Evolutionary conservation across 129 eudicot species (phyloP).

Genomic region (Calendula officinalis): DNA sequence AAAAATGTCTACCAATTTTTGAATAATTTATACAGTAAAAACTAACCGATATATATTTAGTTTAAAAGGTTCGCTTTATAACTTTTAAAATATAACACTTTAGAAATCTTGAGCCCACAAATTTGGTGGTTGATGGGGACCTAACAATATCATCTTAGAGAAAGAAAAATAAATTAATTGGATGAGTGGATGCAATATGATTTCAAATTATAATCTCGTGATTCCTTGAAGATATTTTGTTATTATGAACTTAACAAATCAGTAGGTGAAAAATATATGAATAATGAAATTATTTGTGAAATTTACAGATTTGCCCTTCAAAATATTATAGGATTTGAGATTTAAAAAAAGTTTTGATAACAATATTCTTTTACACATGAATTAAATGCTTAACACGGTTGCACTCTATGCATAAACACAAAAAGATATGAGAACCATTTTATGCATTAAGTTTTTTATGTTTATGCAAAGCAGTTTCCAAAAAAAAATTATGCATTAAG

Average conservation of each 20-base stretch:
- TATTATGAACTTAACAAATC: constrained; percentile 23
- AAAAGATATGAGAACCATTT: too few relatives aligned
- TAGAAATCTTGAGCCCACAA: constrained; percentile 27
- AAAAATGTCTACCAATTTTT: too few relatives aligned
- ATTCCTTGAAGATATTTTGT: constrained; percentile 28
- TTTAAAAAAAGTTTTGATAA: background rate
- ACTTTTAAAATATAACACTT: constrained; percentile 6
- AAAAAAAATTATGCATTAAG: too few relatives aligned
- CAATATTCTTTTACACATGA: too few relatives aligned
- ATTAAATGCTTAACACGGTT: too few relatives aligned
- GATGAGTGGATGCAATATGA: constrained; percentile 29
- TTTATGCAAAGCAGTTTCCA: too few relatives aligned
- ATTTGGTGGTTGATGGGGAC: constrained; percentile 31
- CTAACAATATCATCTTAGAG: constrained; percentile 29
- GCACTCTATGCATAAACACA: too few relatives aligned
- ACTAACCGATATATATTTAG: too few relatives aligned
- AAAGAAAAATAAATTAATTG: constrained; percentile 5
- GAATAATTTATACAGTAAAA: too few relatives aligned
- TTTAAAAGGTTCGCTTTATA: background rate
- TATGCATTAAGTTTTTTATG: too few relatives aligned
- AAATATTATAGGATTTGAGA: background rate
- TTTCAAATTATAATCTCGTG: constrained; percentile 29
- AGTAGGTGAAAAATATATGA: constrained; percentile 15
- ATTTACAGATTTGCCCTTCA: background rate
- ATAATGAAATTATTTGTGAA: background rate